These are phyloP conservation scores for Arthrocladium fulminans DNA, from an alignment of 2,329 filamentous ascomycete genomes.

Conservation along the genomic window DNA sequence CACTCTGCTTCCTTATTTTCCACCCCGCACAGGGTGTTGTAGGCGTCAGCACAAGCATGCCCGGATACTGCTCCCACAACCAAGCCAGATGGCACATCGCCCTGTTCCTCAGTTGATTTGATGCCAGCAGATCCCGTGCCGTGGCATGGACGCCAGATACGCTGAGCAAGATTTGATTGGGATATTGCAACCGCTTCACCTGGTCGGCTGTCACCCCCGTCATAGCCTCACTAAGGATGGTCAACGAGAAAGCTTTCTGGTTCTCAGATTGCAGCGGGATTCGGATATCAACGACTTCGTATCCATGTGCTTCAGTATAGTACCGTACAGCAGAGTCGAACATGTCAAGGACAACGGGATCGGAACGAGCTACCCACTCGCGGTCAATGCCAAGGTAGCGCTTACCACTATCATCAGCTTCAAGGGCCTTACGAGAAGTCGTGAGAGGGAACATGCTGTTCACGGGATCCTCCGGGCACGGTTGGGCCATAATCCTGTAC, in stretches of 20 bases:
- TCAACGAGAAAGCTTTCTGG: constrained; percentile 66
- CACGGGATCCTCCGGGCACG: constrained; percentile 57
- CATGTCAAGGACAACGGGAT: constrained; percentile 51
- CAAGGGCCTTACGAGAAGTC: constrained; percentile 29
- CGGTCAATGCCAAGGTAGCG: constrained; percentile 63
- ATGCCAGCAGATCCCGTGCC: constrained; percentile 61
- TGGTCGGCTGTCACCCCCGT: constrained; percentile 42
- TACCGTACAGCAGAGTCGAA: constrained; percentile 56
- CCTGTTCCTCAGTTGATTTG: constrained; percentile 62
- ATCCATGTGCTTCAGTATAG: constrained; percentile 32
- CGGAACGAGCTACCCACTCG: constrained; percentile 61
- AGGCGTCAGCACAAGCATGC: constrained; percentile 69
- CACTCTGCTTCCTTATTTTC: constrained; percentile 56
- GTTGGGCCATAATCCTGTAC: constrained; percentile 71
- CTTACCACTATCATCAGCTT: constrained; percentile 25
- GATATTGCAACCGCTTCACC: constrained; percentile 19
- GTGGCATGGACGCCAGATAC: constrained; percentile 53
- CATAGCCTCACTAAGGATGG: constrained; percentile 65
- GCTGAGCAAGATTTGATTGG: constrained; percentile 49
- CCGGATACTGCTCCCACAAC: constrained; percentile 62
- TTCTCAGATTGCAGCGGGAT: constrained; percentile 56
- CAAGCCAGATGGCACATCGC: constrained; percentile 70
- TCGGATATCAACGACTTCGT: constrained; percentile 39
- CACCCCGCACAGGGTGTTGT: constrained; percentile 69
- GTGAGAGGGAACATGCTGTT: constrained; percentile 37